Evolutionary conservation across 768 basidiomycete species (phyloP), one percentile per base, ranked within the genome.

Genomic region (Mycena vitilis): DNA sequence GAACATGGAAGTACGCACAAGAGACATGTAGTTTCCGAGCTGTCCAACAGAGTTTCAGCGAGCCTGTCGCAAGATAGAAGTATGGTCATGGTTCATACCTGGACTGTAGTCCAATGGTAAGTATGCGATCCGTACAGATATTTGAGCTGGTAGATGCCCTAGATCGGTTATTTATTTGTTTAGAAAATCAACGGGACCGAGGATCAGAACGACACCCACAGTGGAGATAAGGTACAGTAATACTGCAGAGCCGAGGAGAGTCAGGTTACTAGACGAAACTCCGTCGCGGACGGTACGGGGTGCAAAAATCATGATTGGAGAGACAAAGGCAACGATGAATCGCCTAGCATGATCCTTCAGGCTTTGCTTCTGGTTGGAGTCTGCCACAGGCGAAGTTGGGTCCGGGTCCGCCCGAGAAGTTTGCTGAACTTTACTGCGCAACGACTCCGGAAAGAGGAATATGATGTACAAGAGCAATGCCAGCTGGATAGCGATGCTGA

Each of bases 41-140:
- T 91, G 70, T 44, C 44, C 25, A 23, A 34, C 30, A 3, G 30
- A 42, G 9, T 45, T 48, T 60, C 45, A 67, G n/a, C 37, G 30
- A 61, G n/a, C 48, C 30, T 42, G 37, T 57, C 52, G 6, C 23
- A n/a, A 8, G 1, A n/a, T 22, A 22, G 22, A 49, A 13, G 30
- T 47, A 75, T 36, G 40, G 40, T 49, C 20, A 10, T 12, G n/a
- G 36, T 74, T 74, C 75, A 47, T 73, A 77, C 86, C 82, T 89
- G 82, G 44, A 86, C 86, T 13, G 91, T 84, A 16, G 83, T 84
- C 93, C 93, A 94, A 13, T 80, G 76, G 73, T 90, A 94, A 12
- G 90, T 80, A 73, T 93, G 90, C 71, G 88, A 87, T 0, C 90
- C 92, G 68, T 94, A 95, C 42, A 94, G 79, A 71, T 93, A 94